phyloP scores from a whole-genome alignment of 176 grass and related monocot species.

The Musa schizocarpa region DNA sequence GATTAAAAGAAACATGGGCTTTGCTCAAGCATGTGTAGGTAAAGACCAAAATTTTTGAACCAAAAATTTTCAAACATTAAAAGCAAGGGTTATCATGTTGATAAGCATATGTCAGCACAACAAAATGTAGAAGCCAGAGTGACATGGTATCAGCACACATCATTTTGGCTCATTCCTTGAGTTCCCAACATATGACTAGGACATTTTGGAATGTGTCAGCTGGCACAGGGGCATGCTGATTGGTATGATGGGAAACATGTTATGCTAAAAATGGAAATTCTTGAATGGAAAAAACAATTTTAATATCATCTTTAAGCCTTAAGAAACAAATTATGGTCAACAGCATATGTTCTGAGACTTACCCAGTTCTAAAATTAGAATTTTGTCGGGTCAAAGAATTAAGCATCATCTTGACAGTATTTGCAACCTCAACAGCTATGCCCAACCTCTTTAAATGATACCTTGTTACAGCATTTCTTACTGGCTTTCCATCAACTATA shows the following conservation, averaged over 20 bases:
- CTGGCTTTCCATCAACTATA: slow-evolving; percentile 60
- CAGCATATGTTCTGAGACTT: slow-evolving; percentile 11
- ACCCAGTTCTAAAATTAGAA: slow-evolving; percentile 31
- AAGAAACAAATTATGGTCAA: not conserved
- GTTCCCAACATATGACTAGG: no score
- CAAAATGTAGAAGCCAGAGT: no score
- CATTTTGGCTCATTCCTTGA: no score
- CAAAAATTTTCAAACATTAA: not conserved
- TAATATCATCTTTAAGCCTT: not conserved
- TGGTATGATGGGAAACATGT: no score
- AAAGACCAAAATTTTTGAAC: not conserved
- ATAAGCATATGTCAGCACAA: no score
- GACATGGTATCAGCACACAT: no score
- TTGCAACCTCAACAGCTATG: slow-evolving; percentile 54
- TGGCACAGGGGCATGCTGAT: no score
- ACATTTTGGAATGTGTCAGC: no score
- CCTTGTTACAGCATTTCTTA: slow-evolving; percentile 65
- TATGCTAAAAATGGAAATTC: no score
- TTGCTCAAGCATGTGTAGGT: not conserved
- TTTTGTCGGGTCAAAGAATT: slow-evolving; percentile 55
- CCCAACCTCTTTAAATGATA: slow-evolving; percentile 88
- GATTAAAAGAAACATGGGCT: not conserved
- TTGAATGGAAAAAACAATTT: no score
- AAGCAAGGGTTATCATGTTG: not conserved
- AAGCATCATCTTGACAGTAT: slow-evolving; percentile 39